Evolutionary conservation across 1,284 basidiomycete genomes (phyloP), one percentile per base, ranked within the genome.

Genomic region (Coniferiporia weirii): DNA sequence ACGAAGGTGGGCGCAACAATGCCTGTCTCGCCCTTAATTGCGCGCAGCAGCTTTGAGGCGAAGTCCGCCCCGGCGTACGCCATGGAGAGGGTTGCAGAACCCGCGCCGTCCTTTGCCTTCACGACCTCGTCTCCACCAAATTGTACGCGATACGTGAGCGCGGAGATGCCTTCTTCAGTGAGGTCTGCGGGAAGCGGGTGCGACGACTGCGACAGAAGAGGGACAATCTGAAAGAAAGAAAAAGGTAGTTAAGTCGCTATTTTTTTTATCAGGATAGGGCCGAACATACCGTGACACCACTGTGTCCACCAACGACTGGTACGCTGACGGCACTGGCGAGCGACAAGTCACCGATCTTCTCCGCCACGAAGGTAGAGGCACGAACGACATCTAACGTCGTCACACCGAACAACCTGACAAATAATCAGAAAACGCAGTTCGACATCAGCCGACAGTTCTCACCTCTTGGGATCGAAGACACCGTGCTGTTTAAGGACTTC

Each of bases 311-410:
- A 59, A 98, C 86, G 63, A 98, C 96, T 51, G 94, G 93, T 43
- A 96, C 89, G 62, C 83, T 80, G 68, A 96, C 79, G 32, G 89
- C 80, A 61, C 84, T 73, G 34, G 93, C 81, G 64, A 85, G 70
- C 19, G 77, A 75, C 17, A 79, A 76, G 67, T 87, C 80, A 54
- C 85, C 87, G 57, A 85, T 75, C 65, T 90, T 80, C 73, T 95
- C 92, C 34, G 94, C 80, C 55, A 97, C 87, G 75, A 99, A 99
- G 59, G 94, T 95, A 15, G 94, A 95, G 34, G 97, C 87, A 69
- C 97, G 95, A 68, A 98, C 93, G 64, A 98, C 95, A 73, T 99
- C 96, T 64, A 99, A 84, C 40, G 97, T 98, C 61, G 97, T 98
- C 54, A 98, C 94, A 82, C 96, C 97, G 71, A 98, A 98, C 64